Evolutionary conservation across 2,329 filamentous ascomycete genomes (phyloP), one percentile per base, ranked within the genome.

Genomic region (Lecanicillium sp.): DNA sequence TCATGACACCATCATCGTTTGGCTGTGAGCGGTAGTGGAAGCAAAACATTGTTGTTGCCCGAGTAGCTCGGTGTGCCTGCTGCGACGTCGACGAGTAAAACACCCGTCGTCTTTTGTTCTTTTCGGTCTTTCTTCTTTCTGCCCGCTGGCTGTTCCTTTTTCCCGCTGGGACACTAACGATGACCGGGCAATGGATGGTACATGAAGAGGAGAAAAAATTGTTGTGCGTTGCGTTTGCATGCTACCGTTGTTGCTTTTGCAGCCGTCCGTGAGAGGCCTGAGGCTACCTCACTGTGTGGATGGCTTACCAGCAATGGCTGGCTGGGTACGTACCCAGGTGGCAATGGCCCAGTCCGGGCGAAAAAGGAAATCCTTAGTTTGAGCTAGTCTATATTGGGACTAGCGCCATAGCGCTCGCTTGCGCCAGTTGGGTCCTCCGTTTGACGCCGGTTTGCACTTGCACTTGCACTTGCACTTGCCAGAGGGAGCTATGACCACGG

Each of bases 161-260:
- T 47, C 27, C 43, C 44, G 36, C 44, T 40, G 12, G 27, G 44
- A 11, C 29, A 40, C 15, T 39, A 17, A 32, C 35, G 44, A 35
- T 27, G 21, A 21, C 23, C 27, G 27, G 7, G 26, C 12, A 35
- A n/a, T 29, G 21, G 15, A 26, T 24, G n/a, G 20, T 23, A 2
- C 17, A 29, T 30, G 11, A 20, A 36, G 11, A 30, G 17, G 21
- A 7, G 12, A 38, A 37, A 29, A 23, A 9, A 12, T 27, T 26
- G 43, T n/a, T n/a, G n/a, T n/a, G n/a, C n/a, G n/a, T n/a, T n/a
- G n/a, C n/a, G n/a, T n/a, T n/a, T n/a, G n/a, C n/a, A n/a, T n/a
- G n/a, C n/a, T n/a, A n/a, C n/a, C n/a, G n/a, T n/a, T n/a, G n/a
- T 47, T 47, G 44, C 44, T 47, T 47, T 47, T 47, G 44, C 36